Evolutionary conservation across 306 rosid genomes (phyloP).

Genomic region (Ochetophila trinervis): DNA sequence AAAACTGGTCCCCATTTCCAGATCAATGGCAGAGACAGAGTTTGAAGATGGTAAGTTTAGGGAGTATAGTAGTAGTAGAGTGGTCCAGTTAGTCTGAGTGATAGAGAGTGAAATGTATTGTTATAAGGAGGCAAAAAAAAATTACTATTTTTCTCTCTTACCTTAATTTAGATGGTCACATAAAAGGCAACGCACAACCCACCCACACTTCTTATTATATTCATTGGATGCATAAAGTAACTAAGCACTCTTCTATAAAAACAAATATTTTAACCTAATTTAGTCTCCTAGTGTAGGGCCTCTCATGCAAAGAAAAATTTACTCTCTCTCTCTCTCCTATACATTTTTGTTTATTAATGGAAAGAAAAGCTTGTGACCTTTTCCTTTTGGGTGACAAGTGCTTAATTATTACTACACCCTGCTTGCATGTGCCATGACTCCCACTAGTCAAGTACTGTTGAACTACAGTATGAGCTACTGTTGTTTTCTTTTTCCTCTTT

Average conservation of each 20-base stretch:
- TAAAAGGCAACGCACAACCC: no score
- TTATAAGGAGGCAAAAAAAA: no score
- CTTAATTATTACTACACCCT: constrained; percentile 29
- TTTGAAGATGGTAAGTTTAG: background rate
- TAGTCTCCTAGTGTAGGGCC: background rate
- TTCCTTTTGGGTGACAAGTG: constrained; percentile 24
- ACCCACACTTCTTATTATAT: no score
- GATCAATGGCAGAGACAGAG: constrained; percentile 25
- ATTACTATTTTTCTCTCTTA: no score
- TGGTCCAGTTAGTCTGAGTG: constrained; percentile 36
- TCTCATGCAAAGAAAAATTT: background rate
- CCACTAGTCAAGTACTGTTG: constrained; percentile 11
- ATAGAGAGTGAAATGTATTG: no score
- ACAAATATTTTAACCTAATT: no score
- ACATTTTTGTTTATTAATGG: background rate
- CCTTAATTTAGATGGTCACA: no score
- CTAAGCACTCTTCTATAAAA: no score
- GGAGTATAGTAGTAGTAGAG: constrained; percentile 22
- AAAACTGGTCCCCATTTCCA: constrained; percentile 19
- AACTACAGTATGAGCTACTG: background rate
- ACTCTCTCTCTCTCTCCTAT: constrained; percentile 1
- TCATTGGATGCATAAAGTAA: no score
- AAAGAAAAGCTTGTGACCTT: constrained; percentile 36
- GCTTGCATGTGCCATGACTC: constrained; percentile 48
- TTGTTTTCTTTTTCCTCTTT: background rate